Conservation (phyloP, 2,329 filamentous ascomycete genomes). For the Cercospora beticola region DNA sequence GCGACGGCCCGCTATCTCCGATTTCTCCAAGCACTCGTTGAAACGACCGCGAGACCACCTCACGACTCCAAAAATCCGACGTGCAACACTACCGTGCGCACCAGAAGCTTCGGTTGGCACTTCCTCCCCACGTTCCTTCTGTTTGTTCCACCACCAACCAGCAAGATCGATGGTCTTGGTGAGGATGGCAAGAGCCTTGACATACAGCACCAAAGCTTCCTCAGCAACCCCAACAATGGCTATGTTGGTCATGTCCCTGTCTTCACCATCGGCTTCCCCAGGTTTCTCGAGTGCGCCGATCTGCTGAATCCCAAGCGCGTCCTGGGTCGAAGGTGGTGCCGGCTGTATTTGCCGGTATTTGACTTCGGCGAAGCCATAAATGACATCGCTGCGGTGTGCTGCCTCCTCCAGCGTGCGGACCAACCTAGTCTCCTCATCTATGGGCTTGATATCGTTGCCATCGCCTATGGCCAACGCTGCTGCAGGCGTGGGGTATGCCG, state of each 20-base stretch:
- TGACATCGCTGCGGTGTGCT: conserved; percentile 89
- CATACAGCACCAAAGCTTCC: conserved; percentile 91
- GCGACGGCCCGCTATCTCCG: conserved; percentile 86
- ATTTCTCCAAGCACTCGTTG: conserved; percentile 96
- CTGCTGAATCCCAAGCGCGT: conserved; percentile 60
- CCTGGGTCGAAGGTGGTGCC: conserved; percentile 70
- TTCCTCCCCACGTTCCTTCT: conserved; percentile 54
- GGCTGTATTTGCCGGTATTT: conserved; percentile 98
- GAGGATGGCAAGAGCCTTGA: conserved; percentile 86
- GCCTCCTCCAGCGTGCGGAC: conserved; percentile 86
- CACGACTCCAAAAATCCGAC: conserved; percentile 84
- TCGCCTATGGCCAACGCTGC: conserved; percentile 61
- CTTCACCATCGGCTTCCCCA: conserved; percentile 59
- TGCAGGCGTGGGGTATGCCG: conserved; percentile 74
- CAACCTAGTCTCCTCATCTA: conserved; percentile 77
- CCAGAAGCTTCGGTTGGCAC: conserved; percentile 42
- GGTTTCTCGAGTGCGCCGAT: conserved; percentile 56
- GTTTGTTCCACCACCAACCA: conserved; percentile 74
- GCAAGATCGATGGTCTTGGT: conserved; percentile 96
- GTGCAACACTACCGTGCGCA: conserved; percentile 26
- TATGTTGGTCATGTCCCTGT: conserved; percentile 78
- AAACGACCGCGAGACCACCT: conserved; percentile 94
- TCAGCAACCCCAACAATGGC: conserved; percentile 85
- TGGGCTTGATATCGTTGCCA: conserved; percentile 57
- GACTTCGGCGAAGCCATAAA: conserved; percentile 96